Evolutionary conservation across 768 basidiomycete genomes (phyloP).

Genomic region (Russula earlei): DNA sequence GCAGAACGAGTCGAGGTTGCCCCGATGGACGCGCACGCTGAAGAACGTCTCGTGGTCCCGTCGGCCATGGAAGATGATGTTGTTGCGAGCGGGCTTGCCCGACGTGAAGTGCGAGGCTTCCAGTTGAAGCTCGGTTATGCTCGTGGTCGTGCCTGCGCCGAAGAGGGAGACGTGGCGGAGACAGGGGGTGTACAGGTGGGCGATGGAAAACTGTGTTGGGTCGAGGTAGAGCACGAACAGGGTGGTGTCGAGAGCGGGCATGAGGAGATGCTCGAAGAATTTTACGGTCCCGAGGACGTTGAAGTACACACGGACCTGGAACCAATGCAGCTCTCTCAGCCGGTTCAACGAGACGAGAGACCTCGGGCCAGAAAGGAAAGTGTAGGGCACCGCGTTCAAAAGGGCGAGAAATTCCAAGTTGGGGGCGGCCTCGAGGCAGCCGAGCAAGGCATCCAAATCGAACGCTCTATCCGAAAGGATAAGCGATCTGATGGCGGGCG

Average conservation of each 20-base stretch:
- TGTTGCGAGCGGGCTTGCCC: constrained; percentile 1
- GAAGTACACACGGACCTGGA: constrained; percentile 3
- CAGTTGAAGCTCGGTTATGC: constrained; percentile 3
- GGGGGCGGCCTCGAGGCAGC: neutral
- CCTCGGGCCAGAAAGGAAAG: neutral
- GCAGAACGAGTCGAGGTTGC: neutral
- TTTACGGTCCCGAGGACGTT: constrained; percentile 13
- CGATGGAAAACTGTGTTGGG: neutral
- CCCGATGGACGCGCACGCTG: constrained; percentile 1
- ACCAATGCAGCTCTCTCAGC: constrained; percentile 6
- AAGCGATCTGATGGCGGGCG: constrained; percentile 1
- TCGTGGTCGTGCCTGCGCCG: neutral
- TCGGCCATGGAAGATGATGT: constrained; percentile 9
- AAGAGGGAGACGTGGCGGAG: neutral
- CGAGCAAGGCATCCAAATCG: constrained; percentile 2
- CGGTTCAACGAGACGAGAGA: neutral
- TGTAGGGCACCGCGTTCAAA: constrained; percentile 2
- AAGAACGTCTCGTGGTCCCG: neutral
- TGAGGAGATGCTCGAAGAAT: constrained; percentile 8
- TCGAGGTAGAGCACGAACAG: constrained; percentile 7
- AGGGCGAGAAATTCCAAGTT: constrained; percentile 10
- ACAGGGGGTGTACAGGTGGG: neutral
- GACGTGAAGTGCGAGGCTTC: constrained; percentile 4
- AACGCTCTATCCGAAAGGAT: constrained; percentile 1
- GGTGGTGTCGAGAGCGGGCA: neutral